Percentiles rank a stretch among this genome's conserved stretches.
These are phyloP conservation scores for Arthroderma uncinatum DNA, from an alignment of 2,329 filamentous ascomycete genomes.

Conservation along the genomic window DNA sequence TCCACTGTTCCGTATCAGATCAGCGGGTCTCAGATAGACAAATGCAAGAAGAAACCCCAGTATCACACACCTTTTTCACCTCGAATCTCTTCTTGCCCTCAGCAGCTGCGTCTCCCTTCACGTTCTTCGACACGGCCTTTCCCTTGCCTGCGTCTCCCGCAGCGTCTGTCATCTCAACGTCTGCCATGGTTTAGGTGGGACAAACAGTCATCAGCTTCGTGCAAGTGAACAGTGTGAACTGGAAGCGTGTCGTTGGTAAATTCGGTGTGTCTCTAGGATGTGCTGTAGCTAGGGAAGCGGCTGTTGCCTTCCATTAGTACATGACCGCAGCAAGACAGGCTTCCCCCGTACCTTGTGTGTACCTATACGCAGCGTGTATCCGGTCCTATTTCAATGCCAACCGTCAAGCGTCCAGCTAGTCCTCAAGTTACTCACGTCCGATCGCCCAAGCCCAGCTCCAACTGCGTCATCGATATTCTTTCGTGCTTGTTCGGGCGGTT, in stretches of 20 bases:
- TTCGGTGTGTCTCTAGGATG: no score
- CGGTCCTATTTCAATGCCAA: neutral
- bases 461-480: neutral
- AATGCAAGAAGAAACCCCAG: constrained; percentile 13
- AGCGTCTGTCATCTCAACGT: constrained; percentile 93
- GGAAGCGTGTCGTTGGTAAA: neutral
- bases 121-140: constrained; percentile 47
- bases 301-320: neutral
- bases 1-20: constrained; percentile 56
- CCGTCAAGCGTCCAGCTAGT: neutral
- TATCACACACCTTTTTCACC: constrained; percentile 74
- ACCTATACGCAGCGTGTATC: neutral
- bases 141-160: constrained; percentile 44
- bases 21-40: constrained; percentile 1
- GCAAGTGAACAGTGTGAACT: no score
- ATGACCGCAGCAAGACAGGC: neutral
- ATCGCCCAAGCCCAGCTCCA: neutral
- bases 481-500: neutral
- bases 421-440: neutral
- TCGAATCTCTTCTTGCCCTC: constrained; percentile 92
- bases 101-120: constrained; percentile 41
- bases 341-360: neutral
- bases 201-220: constrained; percentile 3
- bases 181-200: constrained; percentile 55
- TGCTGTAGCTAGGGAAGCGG: neutral